Percentiles rank a stretch among this genome's conserved stretches.
Evolutionary conservation across 2,329 filamentous ascomycete genomes (phyloP).

Genomic region (Fusarium longipes): DNA sequence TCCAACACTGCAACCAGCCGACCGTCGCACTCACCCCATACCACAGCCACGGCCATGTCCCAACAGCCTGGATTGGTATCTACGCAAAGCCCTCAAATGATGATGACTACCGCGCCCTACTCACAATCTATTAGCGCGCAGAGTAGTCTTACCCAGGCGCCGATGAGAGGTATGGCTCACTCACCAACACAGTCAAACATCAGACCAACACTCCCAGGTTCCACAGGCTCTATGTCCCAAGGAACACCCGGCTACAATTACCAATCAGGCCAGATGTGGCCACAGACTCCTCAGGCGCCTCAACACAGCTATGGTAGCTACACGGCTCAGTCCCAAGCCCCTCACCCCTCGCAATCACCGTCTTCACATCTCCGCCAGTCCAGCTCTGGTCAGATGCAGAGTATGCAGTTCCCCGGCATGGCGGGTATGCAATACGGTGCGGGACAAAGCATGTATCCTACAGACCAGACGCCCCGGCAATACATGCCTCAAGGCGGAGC

Average conservation of each 20-base stretch:
- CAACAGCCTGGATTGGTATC: constrained; percentile 70
- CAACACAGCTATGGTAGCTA: constrained; percentile 67
- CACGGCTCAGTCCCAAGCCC: constrained; percentile 64
- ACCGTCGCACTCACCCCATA: constrained; percentile 68
- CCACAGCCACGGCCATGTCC: constrained; percentile 63
- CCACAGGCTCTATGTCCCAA: constrained; percentile 64
- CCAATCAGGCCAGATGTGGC: constrained; percentile 72
- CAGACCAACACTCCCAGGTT: constrained; percentile 70
- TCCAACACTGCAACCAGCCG: constrained; percentile 62
- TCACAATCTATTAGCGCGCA: constrained; percentile 77
- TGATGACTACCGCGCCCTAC: constrained; percentile 75
- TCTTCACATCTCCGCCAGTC: constrained; percentile 71
- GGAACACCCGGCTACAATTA: constrained; percentile 71
- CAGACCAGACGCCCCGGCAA: constrained; percentile 72
- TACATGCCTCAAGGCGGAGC: constrained; percentile 74
- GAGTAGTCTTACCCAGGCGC: constrained; percentile 77
- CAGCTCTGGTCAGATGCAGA: constrained; percentile 66
- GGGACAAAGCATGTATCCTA: constrained; percentile 68
- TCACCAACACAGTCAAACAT: constrained; percentile 69
- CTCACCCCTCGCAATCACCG: constrained; percentile 64
- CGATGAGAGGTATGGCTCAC: constrained; percentile 74
- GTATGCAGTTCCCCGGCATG: constrained; percentile 73
- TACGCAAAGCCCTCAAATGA: constrained; percentile 73
- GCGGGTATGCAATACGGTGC: constrained; percentile 68
- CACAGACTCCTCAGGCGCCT: constrained; percentile 72